Percentiles rank a stretch among this genome's conserved stretches.
These are phyloP conservation scores for Ambrosiella cleistominuta DNA, from an alignment of 2,329 filamentous ascomycete species.

Conservation along the genomic window DNA sequence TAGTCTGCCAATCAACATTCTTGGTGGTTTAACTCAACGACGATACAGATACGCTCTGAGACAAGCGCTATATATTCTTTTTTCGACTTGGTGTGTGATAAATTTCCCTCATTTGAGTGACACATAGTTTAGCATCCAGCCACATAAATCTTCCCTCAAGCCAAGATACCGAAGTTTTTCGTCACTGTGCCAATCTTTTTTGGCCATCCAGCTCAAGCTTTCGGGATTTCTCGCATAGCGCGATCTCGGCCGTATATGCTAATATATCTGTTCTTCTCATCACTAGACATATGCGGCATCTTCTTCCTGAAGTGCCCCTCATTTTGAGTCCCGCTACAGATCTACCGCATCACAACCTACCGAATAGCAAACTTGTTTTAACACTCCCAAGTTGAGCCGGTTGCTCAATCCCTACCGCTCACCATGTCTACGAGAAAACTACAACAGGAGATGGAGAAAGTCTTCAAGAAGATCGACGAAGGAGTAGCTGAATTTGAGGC, in stretches of 20 bases:
- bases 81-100: background rate
- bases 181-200: background rate
- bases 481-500: slow-evolving; percentile 81
- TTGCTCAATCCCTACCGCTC: slow-evolving; percentile 15
- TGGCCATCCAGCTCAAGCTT: no score
- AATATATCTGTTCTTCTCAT: no score
- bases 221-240: no score
- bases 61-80: background rate
- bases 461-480: slow-evolving; percentile 96
- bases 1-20: background rate
- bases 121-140: background rate
- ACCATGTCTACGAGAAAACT: slow-evolving; percentile 90
- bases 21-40: no score
- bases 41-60: background rate
- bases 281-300: no score
- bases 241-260: no score
- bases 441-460: slow-evolving; percentile 96
- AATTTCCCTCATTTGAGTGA: background rate
- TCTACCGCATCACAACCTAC: background rate
- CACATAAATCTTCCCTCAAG: background rate
- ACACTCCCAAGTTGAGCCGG: slow-evolving; percentile 11
- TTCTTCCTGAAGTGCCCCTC: no score
- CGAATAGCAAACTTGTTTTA: background rate
- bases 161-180: background rate
- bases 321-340: background rate